Evolutionary conservation across 1,284 basidiomycete genomes (phyloP).

Genomic region (Ustilago cynodontis): DNA sequence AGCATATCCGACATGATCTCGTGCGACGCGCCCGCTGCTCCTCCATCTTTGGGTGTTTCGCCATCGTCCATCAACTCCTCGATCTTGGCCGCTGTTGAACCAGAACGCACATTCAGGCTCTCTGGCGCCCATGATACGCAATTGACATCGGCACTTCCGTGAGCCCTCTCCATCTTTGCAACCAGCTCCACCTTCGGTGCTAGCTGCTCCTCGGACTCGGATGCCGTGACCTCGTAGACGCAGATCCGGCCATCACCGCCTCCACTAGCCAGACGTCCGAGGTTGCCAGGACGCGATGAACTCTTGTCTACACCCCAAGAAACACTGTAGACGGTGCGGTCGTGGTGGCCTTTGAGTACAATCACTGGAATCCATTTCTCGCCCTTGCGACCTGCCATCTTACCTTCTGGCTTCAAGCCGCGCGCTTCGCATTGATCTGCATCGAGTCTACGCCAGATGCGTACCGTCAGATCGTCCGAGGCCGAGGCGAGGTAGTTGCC

Average conservation of each 20-base stretch:
- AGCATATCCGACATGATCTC: constrained; percentile 74
- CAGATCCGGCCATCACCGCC: constrained; percentile 83
- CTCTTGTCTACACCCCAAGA: constrained; percentile 75
- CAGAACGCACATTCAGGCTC: constrained; percentile 33
- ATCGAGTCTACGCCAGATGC: constrained; percentile 72
- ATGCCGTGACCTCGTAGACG: constrained; percentile 77
- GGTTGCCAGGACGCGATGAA: constrained; percentile 42
- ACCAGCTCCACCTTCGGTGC: constrained; percentile 45
- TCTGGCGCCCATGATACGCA: constrained; percentile 79
- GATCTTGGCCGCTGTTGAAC: constrained; percentile 37
- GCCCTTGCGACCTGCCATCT: constrained; percentile 62
- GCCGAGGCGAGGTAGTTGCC: constrained; percentile 86
- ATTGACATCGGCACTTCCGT: constrained; percentile 83
- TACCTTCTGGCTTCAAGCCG: constrained; percentile 58
- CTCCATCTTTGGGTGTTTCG: constrained; percentile 52
- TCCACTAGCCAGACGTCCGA: constrained; percentile 81
- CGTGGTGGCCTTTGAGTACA: constrained; percentile 73
- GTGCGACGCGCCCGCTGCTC: constrained; percentile 12
- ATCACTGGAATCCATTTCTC: constrained; percentile 70
- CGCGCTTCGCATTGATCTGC: constrained; percentile 63
- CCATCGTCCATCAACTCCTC: constrained; percentile 50
- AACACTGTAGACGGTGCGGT: constrained; percentile 82
- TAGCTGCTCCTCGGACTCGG: constrained; percentile 24
- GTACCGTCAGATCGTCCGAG: constrained; percentile 80
- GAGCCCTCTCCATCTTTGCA: constrained; percentile 73